These are phyloP conservation scores for Penicillium sp. DNA, from an alignment of 2,329 filamentous ascomycete genomes.

Conservation along the genomic window DNA sequence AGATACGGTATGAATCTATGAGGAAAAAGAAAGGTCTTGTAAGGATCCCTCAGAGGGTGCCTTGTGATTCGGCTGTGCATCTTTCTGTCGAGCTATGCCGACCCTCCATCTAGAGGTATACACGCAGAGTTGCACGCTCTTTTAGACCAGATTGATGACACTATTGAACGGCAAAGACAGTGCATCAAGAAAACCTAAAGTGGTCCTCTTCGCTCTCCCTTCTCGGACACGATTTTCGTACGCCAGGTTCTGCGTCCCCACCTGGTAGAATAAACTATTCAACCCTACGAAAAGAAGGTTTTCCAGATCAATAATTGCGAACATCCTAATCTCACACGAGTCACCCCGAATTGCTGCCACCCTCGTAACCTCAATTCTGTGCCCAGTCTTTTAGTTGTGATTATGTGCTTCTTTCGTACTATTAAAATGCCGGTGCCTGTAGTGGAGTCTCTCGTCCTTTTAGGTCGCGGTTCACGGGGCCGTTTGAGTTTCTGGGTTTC, in stretches of 20 bases:
- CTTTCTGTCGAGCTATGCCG: not conserved
- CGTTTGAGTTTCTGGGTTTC: not conserved
- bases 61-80: not conserved
- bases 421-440: not conserved
- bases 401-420: not conserved
- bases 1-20: not conserved
- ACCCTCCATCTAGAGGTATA: too few species aligned
- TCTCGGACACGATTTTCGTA: not conserved
- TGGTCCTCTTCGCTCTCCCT: not conserved
- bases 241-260: not conserved
- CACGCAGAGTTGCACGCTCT: too few species aligned
- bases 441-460: not conserved
- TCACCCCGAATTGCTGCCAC: not conserved
- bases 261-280: not conserved
- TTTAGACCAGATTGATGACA: too few species aligned
- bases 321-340: not conserved
- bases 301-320: conserved; percentile 1
- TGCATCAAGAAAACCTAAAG: too few species aligned
- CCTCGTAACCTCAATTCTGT: not conserved
- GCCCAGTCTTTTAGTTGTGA: not conserved
- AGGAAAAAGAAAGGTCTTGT: not conserved
- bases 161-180: too few species aligned
- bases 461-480: not conserved
- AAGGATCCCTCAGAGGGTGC: not conserved
- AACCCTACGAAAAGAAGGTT: not conserved